Evolutionary conservation across 208 protist species (phyloP), one percentile per base, ranked within the genome.

Genomic region (Trypanosoma vivax): DNA sequence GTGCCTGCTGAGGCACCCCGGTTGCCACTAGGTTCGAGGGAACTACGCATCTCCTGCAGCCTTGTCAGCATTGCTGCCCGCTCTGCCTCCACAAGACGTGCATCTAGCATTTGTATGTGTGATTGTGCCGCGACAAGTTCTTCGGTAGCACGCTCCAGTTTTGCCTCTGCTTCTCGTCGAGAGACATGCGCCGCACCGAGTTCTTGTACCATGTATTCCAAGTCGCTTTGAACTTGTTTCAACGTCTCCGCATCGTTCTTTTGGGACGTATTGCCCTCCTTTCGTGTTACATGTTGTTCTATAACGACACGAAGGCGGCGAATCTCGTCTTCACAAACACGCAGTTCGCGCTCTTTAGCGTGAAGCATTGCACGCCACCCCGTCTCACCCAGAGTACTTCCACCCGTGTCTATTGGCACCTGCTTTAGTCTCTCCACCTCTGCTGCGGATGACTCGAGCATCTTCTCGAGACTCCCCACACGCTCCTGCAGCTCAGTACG

Each of bases 301-400:
- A 89, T 51, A 29, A 84, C 62, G 16, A 47, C 43, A 57, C 83
- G 74, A 18, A 92, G 69, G 21, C 78, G 72, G 42, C 62, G 38
- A 14, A 92, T 76, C 45, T 92, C 85, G 23, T 83, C 73, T 29
- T 92, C 85, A 52, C 79, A 92, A 24, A 88, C 50, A 28, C 65
- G 70, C 27, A 92, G 54, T 55, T 92, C 85, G 13, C 76, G 61
- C 49, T 89, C 81, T 63, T 92, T 92, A 5, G 73, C 76, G 14
- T 76, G 65, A 41, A 87, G 47, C 25, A 79, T 71, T 25, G 67
- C 57, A 70, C 47, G 34, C 63, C 70, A 59, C 50, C 34, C 42
- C 65, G 34, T n/a, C 38, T 60, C 37, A 59, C 41, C 38, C 51
- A 50, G 60, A 30, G 43, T 23, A 29, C 67, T 53, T 25, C 59